Evolutionary conservation across 768 basidiomycete genomes (phyloP), one percentile per base, ranked within the genome.

Genomic region (Sarcomyxa edulis): DNA sequence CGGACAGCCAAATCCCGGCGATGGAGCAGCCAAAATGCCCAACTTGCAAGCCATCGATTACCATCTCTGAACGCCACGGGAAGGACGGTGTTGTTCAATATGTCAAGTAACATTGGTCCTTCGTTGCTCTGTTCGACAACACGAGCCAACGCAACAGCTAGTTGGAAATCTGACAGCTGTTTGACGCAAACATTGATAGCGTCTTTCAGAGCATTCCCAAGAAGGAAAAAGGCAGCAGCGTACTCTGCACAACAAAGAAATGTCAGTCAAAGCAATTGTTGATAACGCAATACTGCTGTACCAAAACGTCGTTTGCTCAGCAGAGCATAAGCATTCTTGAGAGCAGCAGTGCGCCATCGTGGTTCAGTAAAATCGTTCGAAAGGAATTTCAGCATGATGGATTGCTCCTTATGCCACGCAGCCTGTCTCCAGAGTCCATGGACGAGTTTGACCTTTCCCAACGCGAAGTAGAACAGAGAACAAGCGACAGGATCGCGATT

Each of bases 381-480:
- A 7, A 99, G 60, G 59, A 99, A 97, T 52, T 87, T 93, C 43
- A 99, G 69, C 92, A 91, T 98, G 37, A 80, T 52, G 5, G 69
- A 51, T 50, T 96, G 92, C 48, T 98, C 96, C 48, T 78, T 85
- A 49, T 98, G 94, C 77, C 92, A 93, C 2, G 78, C 78, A 1
- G 93, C 90, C 55, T 98, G 96, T 51, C 89, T 76, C 96, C 96
- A 99, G 9, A 99, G 69, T 5, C 93, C 91, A 45, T 92, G 87
- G 1, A 99, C 92, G 7, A 97, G 73, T 52, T 91, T 92, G 41
- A 77, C 73, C 55, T 97, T 98, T 10, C 91, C 87, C 9, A 99
- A 64, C 2, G 96, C 94, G 49, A 99, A 96, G 60, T 97, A 99
- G 58, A 85, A 88, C 29, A 99, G 66, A 5, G 89, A 93, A 50